A percentile compares a stretch with the other conserved stretches of the same genome.
phyloP scores from a whole-genome alignment of 257 asterid species.

The Osmanthus fragrans region DNA sequence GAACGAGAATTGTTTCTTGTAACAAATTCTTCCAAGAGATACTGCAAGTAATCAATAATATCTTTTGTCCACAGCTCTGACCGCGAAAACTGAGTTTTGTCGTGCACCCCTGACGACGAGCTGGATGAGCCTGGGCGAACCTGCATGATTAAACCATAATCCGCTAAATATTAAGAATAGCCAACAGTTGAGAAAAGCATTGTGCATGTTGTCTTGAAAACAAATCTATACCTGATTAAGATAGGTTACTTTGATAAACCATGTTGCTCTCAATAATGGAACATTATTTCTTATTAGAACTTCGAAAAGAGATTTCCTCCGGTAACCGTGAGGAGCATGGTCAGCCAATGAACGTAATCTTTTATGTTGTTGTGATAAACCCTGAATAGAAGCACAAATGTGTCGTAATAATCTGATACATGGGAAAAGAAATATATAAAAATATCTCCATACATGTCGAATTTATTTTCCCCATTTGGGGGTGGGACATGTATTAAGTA shows the following conservation, averaged over 20 bases:
- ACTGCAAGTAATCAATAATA: slow-evolving; percentile 82
- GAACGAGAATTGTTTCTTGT: slow-evolving; percentile 66
- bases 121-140: slow-evolving; percentile 70
- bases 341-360: slow-evolving; percentile 87
- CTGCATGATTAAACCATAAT: slow-evolving; percentile 51
- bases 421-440: not conserved
- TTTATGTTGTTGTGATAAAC: slow-evolving; percentile 88
- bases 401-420: slow-evolving; percentile 8
- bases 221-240: slow-evolving; percentile 81
- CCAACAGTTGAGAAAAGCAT: slow-evolving; percentile 6
- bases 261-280: slow-evolving; percentile 88
- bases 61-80: slow-evolving; percentile 99
- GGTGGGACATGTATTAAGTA: not conserved
- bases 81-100: slow-evolving; percentile 74
- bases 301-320: slow-evolving; percentile 77
- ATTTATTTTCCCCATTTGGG: not conserved
- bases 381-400: slow-evolving; percentile 46
- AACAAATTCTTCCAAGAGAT: slow-evolving; percentile 81
- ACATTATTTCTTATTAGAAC: slow-evolving; percentile 84
- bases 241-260: slow-evolving; percentile 95
- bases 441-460: not conserved
- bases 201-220: not conserved
- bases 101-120: slow-evolving; percentile 66
- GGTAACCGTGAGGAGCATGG: slow-evolving; percentile 93
- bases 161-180: slow-evolving; percentile 6